Evolutionary conservation across 1,139 yeast species (phyloP).

Genomic region (Arxiozyma telluris): DNA sequence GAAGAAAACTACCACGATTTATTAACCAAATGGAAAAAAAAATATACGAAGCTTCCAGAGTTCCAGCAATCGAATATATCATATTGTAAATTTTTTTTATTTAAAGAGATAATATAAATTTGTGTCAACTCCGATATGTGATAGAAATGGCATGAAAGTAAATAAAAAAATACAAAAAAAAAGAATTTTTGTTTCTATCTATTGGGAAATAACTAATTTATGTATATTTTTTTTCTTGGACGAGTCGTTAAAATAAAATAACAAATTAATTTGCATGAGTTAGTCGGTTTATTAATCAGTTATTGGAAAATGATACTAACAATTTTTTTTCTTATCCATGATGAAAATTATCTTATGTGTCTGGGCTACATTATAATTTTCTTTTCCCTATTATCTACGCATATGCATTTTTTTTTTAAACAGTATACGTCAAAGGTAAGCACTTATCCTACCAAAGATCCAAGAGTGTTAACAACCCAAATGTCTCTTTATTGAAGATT

Average conservation of each 20-base stretch:
- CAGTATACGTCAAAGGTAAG: slow-evolving; percentile 99
- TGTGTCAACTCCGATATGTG: not conserved
- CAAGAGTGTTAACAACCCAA: slow-evolving; percentile 97
- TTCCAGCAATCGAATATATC: no score
- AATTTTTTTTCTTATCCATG: no score
- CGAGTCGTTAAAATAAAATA: not conserved
- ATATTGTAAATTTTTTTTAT: no score
- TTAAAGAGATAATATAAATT: no score
- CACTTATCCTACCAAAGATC: slow-evolving; percentile 99
- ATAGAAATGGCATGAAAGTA: not conserved
- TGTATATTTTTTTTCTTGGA: no score
- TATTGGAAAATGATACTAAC: not conserved
- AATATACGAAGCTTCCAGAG: no score
- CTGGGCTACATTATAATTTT: slow-evolving; percentile 4
- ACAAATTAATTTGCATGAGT: not conserved
- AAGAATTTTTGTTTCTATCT: no score
- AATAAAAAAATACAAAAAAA: no score
- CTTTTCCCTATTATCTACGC: not conserved
- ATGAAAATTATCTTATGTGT: not conserved
- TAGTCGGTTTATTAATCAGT: not conserved
- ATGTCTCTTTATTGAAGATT: slow-evolving; percentile 90
- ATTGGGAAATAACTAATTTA: no score
- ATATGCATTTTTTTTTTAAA: slow-evolving; percentile 8
- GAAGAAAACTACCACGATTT: not conserved
- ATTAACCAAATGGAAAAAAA: no score